These are phyloP conservation scores for Fomitopsis pinicola DNA, from an alignment of 1,284 basidiomycete species.

Conservation along the genomic window DNA sequence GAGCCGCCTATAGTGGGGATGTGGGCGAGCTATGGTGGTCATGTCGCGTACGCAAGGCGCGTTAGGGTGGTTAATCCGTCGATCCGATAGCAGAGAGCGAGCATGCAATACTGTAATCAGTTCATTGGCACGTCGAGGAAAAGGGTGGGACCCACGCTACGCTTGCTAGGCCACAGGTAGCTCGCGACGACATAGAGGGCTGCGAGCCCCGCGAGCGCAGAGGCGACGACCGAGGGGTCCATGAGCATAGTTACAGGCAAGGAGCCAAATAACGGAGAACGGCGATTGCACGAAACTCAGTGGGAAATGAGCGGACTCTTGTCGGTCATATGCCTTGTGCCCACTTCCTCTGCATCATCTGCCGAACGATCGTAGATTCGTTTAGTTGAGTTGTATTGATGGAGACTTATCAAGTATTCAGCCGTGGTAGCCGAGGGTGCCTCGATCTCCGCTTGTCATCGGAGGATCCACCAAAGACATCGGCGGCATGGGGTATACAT, in stretches of 20 bases:
- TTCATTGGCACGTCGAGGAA: background rate
- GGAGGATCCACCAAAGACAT: too few species aligned
- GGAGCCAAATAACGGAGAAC: background rate
- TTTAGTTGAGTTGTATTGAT: too few species aligned
- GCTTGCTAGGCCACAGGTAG: background rate
- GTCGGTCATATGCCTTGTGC: background rate
- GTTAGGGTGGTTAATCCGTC: background rate
- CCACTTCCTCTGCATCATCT: too few species aligned
- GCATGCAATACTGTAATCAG: background rate
- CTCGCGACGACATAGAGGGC: background rate
- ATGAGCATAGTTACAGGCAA: background rate
- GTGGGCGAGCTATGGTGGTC: constrained; percentile 2
- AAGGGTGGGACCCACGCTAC: background rate
- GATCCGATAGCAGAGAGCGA: background rate
- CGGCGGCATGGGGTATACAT: too few species aligned
- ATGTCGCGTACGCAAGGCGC: background rate
- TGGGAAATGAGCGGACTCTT: background rate
- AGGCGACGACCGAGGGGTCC: background rate
- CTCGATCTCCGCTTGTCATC: too few species aligned
- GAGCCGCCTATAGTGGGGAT: constrained; percentile 37
- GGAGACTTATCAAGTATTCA: too few species aligned
- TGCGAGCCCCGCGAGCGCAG: background rate
- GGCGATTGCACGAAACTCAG: background rate
- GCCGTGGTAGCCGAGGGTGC: too few species aligned
- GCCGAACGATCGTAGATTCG: too few species aligned